phyloP scores from a whole-genome alignment of 139 green algal genomes.

The Tetradesmus obliquus region DNA sequence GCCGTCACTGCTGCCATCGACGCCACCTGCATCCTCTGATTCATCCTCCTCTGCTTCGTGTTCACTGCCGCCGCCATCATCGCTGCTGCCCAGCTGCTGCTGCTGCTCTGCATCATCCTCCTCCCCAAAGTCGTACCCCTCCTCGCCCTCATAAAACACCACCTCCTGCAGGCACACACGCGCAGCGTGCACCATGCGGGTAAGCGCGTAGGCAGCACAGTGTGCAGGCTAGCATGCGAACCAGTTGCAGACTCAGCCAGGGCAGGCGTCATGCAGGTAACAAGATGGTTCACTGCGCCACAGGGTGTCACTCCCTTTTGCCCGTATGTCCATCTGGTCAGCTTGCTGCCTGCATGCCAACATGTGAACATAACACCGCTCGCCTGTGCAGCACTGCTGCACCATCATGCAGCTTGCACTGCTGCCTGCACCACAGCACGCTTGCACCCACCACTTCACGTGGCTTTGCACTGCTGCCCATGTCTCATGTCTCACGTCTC shows the following conservation, averaged over 20 bases:
- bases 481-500: no score
- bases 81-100: conserved; percentile 33
- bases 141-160: conserved; percentile 9
- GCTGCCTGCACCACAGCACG: no score
- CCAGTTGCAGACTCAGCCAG: no score
- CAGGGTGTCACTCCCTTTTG: no score
- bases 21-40: conserved; percentile 44
- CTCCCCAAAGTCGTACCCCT: conserved; percentile 39
- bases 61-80: conserved; percentile 10
- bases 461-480: conserved; percentile 3
- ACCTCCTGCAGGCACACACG: conserved; percentile 15
- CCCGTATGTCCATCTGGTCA: no score
- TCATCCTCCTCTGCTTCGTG: conserved; percentile 27
- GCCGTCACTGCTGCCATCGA: conserved; percentile 44
- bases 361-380: no score
- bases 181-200: background rate
- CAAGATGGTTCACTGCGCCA: no score
- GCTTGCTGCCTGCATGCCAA: no score
- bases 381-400: background rate
- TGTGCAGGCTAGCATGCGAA: no score
- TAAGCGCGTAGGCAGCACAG: no score
- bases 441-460: background rate
- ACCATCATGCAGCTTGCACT: background rate
- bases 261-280: no score
- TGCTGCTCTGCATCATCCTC: conserved; percentile 42